phyloP scores from a whole-genome alignment of 768 basidiomycete genomes.

The Kwoniella dejecticola region DNA sequence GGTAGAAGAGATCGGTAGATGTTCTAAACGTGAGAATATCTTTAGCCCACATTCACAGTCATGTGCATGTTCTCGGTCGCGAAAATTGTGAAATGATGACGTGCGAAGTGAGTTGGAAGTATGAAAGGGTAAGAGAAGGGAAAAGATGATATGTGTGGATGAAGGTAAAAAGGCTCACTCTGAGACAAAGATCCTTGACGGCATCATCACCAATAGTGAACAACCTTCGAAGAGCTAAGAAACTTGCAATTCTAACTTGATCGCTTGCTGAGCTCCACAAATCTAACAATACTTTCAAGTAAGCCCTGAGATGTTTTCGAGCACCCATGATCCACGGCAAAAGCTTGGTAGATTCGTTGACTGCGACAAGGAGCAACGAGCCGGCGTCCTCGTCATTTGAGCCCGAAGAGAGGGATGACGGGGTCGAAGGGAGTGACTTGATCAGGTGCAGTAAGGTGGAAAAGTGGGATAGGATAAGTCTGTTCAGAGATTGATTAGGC shows the following conservation, averaged over 20 bases:
- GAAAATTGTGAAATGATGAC: too few relatives aligned
- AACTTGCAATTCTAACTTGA: slow-evolving; percentile 77
- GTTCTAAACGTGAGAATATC: slow-evolving; percentile 63
- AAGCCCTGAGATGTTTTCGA: slow-evolving; percentile 79
- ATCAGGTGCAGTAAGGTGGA: slow-evolving; percentile 79
- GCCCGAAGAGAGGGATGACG: slow-evolving; percentile 39
- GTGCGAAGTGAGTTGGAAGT: too few relatives aligned
- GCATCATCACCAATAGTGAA: slow-evolving; percentile 75
- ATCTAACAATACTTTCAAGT: slow-evolving; percentile 83
- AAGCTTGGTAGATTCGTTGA: slow-evolving; percentile 83
- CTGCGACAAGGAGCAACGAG: slow-evolving; percentile 62
- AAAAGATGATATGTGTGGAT: too few relatives aligned
- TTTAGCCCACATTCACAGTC: too few relatives aligned
- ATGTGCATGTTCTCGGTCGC: too few relatives aligned
- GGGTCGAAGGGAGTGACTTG: slow-evolving; percentile 69
- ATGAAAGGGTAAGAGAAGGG: too few relatives aligned
- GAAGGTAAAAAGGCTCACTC: slow-evolving; percentile 60
- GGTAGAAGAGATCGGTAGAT: slow-evolving; percentile 86
- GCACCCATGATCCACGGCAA: slow-evolving; percentile 84
- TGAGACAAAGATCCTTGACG: slow-evolving; percentile 80
- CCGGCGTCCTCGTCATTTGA: slow-evolving; percentile 37
- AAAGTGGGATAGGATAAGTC: slow-evolving; percentile 85
- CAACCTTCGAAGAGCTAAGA: slow-evolving; percentile 78
- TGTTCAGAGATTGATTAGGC: slow-evolving; percentile 81
- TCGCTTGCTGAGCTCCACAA: slow-evolving; percentile 83